A percentile compares a stretch with the other conserved stretches of the same genome.
These are phyloP conservation scores for Fraxinus platypoda DNA, from an alignment of 305 asterid species.

Conservation along the genomic window DNA sequence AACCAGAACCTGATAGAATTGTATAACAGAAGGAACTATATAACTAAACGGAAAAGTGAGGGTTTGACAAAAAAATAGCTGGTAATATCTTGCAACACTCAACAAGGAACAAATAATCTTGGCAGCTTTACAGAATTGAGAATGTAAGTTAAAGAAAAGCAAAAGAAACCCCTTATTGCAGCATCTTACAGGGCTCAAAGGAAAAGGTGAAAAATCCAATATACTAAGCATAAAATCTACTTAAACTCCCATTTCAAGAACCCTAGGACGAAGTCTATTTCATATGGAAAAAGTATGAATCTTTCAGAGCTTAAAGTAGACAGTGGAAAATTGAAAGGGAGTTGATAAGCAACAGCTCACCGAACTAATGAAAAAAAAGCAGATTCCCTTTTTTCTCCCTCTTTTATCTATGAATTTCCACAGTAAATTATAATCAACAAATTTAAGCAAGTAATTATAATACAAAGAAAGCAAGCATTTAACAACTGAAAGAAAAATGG, in stretches of 20 bases:
- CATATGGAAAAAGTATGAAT: constrained; percentile 51
- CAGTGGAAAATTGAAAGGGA: constrained; percentile 45
- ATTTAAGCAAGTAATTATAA: constrained; percentile 15
- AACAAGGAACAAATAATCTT: constrained; percentile 74
- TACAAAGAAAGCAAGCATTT: neutral
- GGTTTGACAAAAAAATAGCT: constrained; percentile 39
- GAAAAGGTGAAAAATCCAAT: constrained; percentile 52
- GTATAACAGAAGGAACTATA: constrained; percentile 20
- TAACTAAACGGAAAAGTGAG: constrained; percentile 30
- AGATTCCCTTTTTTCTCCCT: constrained; percentile 57
- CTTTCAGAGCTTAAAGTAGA: constrained; percentile 73
- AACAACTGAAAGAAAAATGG: neutral
- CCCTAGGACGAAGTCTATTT: constrained; percentile 54
- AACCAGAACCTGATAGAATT: constrained; percentile 25
- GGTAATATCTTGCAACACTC: constrained; percentile 47
- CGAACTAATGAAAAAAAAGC: constrained; percentile 51
- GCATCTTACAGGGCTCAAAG: constrained; percentile 54
- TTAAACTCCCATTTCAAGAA: constrained; percentile 45
- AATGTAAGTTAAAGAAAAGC: constrained; percentile 45
- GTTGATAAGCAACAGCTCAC: constrained; percentile 68
- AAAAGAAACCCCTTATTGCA: constrained; percentile 61
- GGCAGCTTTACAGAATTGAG: constrained; percentile 82
- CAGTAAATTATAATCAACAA: constrained; percentile 17
- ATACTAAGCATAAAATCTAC: constrained; percentile 56
- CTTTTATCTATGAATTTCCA: constrained; percentile 25